These are phyloP conservation scores for Fusarium praegraminearum DNA, from an alignment of 2,329 filamentous ascomycete species.

Conservation along the genomic window DNA sequence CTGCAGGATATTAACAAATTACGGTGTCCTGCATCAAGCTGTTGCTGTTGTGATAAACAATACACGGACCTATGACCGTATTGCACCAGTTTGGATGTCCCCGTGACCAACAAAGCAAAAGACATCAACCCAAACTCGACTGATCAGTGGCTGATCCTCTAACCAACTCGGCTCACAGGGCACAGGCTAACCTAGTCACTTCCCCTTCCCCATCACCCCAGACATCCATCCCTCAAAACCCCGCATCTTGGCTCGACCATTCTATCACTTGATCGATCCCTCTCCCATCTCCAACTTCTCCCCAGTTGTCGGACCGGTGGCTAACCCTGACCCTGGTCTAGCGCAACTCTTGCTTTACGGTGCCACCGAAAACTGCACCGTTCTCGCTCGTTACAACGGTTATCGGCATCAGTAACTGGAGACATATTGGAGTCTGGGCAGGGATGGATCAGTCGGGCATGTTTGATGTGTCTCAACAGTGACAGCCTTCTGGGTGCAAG, in stretches of 20 bases:
- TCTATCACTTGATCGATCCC: constrained; percentile 5
- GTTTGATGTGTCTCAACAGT: neutral
- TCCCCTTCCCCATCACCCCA: neutral
- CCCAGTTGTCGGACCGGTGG: constrained; percentile 27
- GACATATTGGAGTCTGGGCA: neutral
- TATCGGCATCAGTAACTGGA: constrained; percentile 21
- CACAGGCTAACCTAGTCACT: neutral
- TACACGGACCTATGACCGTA: neutral
- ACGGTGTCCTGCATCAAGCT: neutral
- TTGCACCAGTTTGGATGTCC: neutral
- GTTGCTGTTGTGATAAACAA: neutral
- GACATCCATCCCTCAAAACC: constrained; percentile 13
- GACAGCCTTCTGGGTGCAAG: neutral
- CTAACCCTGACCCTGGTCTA: constrained; percentile 6
- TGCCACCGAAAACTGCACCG: constrained; percentile 29
- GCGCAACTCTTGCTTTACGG: constrained; percentile 10
- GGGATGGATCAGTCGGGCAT: constrained; percentile 6
- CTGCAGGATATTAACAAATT: neutral
- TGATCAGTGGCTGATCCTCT: constrained; percentile 9
- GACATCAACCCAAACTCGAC: neutral
- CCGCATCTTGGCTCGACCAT: constrained; percentile 24
- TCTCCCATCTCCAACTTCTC: constrained; percentile 6
- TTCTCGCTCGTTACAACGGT: constrained; percentile 16
- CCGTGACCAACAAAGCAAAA: neutral
- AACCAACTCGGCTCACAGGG: neutral